phyloP scores from a whole-genome alignment of 192 early-diverging fungal species.

The Linnemannia hyalina region DNA sequence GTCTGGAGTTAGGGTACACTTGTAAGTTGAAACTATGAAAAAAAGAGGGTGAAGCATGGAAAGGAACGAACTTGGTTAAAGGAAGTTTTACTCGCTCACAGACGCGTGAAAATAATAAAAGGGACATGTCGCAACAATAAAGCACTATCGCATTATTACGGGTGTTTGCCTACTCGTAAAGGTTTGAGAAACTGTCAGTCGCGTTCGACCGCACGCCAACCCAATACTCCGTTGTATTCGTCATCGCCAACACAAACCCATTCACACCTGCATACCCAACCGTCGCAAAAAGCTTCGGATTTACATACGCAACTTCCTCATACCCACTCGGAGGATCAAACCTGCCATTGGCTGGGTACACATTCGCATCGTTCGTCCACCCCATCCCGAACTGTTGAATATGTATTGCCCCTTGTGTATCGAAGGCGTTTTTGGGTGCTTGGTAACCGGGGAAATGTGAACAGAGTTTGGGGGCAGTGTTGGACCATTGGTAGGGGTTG shows the following conservation, averaged over 20 bases:
- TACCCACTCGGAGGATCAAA: background rate
- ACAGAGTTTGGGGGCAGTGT: background rate
- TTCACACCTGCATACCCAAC: background rate
- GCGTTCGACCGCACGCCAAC: background rate
- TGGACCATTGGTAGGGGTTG: conserved; percentile 1
- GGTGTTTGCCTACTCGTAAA: background rate
- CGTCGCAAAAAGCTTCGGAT: background rate
- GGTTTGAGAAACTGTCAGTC: background rate
- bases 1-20: background rate
- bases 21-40: background rate
- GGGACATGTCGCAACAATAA: background rate
- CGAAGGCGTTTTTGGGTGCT: background rate
- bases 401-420: background rate
- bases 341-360: background rate
- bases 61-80: background rate
- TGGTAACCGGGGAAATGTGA: background rate
- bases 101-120: background rate
- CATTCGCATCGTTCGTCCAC: background rate
- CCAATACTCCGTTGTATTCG: background rate
- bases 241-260: background rate
- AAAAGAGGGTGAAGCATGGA: too few relatives aligned
- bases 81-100: too few relatives aligned
- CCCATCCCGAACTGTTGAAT: background rate
- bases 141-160: background rate
- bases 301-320: background rate